A percentile compares a stretch with the other conserved stretches of the same genome.
Conservation (phyloP, 495 filamentous ascomycete species). For the Lasiosphaeris hirsuta region DNA sequence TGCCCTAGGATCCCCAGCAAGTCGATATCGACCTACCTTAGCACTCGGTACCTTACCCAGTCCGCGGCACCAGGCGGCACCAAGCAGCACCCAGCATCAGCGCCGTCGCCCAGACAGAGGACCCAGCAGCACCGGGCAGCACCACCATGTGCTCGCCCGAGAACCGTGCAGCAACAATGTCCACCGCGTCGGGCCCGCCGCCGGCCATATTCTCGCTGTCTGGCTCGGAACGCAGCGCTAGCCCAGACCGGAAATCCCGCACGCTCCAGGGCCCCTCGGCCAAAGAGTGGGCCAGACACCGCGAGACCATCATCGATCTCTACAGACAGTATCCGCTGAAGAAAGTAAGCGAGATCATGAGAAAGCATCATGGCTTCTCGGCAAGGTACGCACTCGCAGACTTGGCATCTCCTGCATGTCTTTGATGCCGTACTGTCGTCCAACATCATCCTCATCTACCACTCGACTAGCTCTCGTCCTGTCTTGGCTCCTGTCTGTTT, state of each 20-base stretch:
- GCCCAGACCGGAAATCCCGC: slow-evolving; percentile 25
- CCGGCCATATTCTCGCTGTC: neutral
- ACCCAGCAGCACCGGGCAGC: slow-evolving; percentile 3
- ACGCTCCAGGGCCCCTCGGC: slow-evolving; percentile 33
- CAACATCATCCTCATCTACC: neutral
- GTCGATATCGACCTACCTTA: too few species aligned
- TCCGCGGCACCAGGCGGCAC: too few species aligned
- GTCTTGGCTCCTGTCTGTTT: too few species aligned
- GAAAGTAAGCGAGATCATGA: slow-evolving; percentile 33
- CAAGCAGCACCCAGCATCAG: too few species aligned
- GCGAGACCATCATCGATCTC: slow-evolving; percentile 31
- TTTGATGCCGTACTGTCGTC: neutral
- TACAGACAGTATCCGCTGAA: slow-evolving; percentile 32
- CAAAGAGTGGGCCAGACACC: slow-evolving; percentile 29
- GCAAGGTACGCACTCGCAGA: slow-evolving; percentile 25
- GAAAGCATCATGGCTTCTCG: slow-evolving; percentile 30
- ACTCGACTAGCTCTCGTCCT: too few species aligned
- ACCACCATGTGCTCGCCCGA: slow-evolving; percentile 24
- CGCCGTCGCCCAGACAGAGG: too few species aligned
- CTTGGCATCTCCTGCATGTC: neutral
- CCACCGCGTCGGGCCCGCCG: slow-evolving; percentile 16
- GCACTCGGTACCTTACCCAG: too few species aligned
- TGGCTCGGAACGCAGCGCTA: slow-evolving; percentile 10
- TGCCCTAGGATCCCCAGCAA: too few species aligned
- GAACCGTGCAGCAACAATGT: slow-evolving; percentile 34